phyloP scores from a whole-genome alignment of 176 grass and related monocot species.

The Rhynchospora breviuscula region DNA sequence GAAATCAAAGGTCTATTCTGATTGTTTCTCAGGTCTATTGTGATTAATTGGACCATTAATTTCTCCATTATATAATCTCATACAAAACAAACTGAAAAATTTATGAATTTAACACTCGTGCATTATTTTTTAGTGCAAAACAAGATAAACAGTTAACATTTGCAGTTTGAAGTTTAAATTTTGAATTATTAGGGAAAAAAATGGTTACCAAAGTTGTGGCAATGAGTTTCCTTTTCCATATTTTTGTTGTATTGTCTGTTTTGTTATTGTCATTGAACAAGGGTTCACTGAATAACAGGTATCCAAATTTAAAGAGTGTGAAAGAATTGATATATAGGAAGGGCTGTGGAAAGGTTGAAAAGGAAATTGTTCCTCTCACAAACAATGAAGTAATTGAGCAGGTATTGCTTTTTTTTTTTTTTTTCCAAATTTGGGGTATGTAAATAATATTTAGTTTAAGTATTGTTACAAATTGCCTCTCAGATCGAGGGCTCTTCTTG shows the following conservation, averaged over 20 bases:
- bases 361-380: conserved; percentile 75
- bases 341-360: conserved; percentile 51
- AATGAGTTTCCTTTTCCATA: background rate
- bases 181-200: too few species aligned
- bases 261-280: background rate
- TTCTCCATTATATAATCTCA: too few species aligned
- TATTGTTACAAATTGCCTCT: background rate
- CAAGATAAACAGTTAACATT: too few species aligned
- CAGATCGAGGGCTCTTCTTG: background rate
- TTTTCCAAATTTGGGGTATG: background rate
- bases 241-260: background rate
- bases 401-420: conserved; percentile 27
- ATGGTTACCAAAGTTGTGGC: too few species aligned
- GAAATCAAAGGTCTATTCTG: too few species aligned
- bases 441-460: background rate
- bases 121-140: too few species aligned
- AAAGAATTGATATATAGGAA: conserved; percentile 91
- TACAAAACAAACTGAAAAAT: too few species aligned
- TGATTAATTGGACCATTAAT: too few species aligned
- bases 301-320: conserved; percentile 78
- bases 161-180: too few species aligned
- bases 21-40: too few species aligned
- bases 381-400: conserved; percentile 88
- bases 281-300: conserved; percentile 26
- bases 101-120: too few species aligned